Evolutionary conservation across 805 yeast species (phyloP).

Genomic region (Starmerella cellae): DNA sequence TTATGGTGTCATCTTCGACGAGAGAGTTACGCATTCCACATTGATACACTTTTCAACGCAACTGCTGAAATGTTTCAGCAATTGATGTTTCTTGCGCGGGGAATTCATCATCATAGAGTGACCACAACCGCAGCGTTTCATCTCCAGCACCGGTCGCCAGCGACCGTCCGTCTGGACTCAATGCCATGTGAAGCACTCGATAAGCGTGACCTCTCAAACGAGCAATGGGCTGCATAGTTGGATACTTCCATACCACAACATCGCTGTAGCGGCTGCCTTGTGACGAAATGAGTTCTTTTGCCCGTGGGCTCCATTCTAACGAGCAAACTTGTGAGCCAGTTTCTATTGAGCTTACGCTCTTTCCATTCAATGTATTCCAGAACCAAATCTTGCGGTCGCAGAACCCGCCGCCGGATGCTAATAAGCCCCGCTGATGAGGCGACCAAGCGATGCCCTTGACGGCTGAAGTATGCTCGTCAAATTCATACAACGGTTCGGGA

Average conservation of each 20-base stretch:
- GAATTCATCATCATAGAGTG: constrained; percentile 60
- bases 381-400: constrained; percentile 80
- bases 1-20: not conserved
- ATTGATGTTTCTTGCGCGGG: not conserved
- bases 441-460: constrained; percentile 97
- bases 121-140: constrained; percentile 93
- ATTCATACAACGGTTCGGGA: constrained; percentile 53
- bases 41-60: not conserved
- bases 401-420: constrained; percentile 96
- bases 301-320: constrained; percentile 80
- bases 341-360: constrained; percentile 63
- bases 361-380: constrained; percentile 81
- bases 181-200: constrained; percentile 74
- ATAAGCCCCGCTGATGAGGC: constrained; percentile 85
- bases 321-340: constrained; percentile 96
- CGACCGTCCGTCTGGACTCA: constrained; percentile 93
- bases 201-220: constrained; percentile 89
- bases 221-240: constrained; percentile 83
- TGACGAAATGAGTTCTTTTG: constrained; percentile 84
- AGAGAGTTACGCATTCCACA: not conserved
- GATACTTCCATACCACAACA: constrained; percentile 86
- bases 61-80: not conserved
- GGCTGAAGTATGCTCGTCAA: constrained; percentile 82
- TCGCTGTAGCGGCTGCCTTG: constrained; percentile 91
- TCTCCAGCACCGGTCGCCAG: constrained; percentile 98